Percentiles rank a stretch among this genome's conserved stretches.
Conservation (phyloP, 164 flowering plant species). For the Aristolochia californica region DNA sequence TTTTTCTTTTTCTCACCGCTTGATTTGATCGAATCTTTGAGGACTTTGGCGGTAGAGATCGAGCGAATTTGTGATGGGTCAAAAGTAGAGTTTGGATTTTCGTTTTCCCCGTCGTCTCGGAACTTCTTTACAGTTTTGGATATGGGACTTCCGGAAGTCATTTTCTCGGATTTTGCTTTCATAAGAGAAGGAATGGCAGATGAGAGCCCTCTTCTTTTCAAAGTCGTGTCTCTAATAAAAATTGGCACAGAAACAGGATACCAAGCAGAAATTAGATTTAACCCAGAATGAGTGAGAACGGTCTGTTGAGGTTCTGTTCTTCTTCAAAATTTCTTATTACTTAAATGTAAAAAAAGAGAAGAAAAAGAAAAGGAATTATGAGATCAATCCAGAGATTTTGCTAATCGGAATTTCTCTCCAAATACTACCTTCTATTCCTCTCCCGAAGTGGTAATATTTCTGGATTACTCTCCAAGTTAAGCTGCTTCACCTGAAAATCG, state of each 20-base stretch:
- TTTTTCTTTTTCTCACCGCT: conserved; percentile 36
- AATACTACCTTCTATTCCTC: conserved; percentile 35
- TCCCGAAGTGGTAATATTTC: conserved; percentile 36
- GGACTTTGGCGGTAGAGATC: conserved; percentile 15
- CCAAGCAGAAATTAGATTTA: neutral
- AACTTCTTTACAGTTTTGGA: conserved; percentile 5
- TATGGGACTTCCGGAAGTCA: conserved; percentile 5
- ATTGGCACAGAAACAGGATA: neutral
- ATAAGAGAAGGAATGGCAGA: conserved; percentile 12
- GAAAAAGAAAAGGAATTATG: neutral
- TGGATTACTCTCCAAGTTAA: conserved; percentile 20
- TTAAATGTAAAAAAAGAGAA: too few species aligned
- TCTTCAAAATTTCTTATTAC: too few species aligned
- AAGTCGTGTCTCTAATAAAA: conserved; percentile 31
- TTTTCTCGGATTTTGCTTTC: neutral
- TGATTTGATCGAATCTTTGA: conserved; percentile 42
- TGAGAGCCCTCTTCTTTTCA: conserved; percentile 43
- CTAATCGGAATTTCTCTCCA: neutral
- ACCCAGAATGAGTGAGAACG: neutral
- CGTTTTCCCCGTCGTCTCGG: conserved; percentile 54
- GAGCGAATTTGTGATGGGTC: conserved; percentile 12
- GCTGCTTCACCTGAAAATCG: conserved; percentile 11
- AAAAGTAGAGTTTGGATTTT: conserved; percentile 48
- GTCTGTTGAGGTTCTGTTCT: too few species aligned
- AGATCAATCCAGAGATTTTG: neutral